Evolutionary conservation across 2,329 filamentous ascomycete genomes (phyloP), one percentile per base, ranked within the genome.

Genomic region (Zelopaecilomyces penicillatus): DNA sequence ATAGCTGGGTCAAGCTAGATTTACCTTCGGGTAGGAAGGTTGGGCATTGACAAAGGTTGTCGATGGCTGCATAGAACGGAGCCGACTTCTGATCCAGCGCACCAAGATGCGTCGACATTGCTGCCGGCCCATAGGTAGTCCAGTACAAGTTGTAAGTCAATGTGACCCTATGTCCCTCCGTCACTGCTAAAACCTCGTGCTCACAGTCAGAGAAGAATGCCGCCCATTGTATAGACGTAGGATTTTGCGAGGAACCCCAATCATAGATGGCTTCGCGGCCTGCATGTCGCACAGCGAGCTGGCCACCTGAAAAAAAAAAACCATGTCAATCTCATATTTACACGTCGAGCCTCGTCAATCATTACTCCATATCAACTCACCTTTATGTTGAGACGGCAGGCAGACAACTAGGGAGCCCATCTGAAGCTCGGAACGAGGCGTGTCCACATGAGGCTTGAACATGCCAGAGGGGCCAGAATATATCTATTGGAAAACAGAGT

Each of bases 131-230:
- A 32, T 68, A 52, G n/a, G 39, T 2, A 12, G 50, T 49, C 48
- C 47, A 48, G 3, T 46, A 78, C 2, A 83, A 60, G 46, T 81
- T 81, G 59, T 82, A 82, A 0, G 76, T 82, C 26, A 83, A 55
- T 0, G 74, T 81, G 11, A 82, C 49, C 0, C 75, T 70, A 45
- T 81, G 65, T 0, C 77, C 76, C 1, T 59, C 50, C 0, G 60
- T 72, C 5, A 82, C 68, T 10, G 70, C 65, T 0, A 68, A 52
- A 1, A 77, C 67, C 49, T 77, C 71, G 43, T 77, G 74, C 47
- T 75, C 67, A 50, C 71, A 76, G 53, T 76, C 71, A 43, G 65
- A 61, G 48, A 74, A 74, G 58, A 78, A 78, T 0, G 74, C 73
- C 0, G 70, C 70, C 73, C 73, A 78, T 32, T 60, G 48, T 10